Conservation (phyloP, 225 moss, liverwort and hornwort genomes). For the Anthoceros angustus region DNA sequence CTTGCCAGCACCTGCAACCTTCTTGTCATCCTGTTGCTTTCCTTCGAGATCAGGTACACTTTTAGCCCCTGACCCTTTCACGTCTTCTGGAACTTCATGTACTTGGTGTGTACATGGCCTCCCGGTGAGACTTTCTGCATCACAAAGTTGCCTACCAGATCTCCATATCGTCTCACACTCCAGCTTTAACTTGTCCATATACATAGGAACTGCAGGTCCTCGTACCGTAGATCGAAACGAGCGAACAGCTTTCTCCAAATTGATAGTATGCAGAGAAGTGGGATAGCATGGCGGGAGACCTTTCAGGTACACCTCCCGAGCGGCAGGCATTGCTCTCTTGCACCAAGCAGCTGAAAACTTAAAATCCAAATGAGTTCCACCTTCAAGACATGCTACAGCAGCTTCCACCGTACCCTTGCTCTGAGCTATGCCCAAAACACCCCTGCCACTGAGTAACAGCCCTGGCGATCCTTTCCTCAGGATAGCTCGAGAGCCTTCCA, state of each 20-base stretch:
- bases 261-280: constrained; percentile 51
- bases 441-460: constrained; percentile 20
- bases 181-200: constrained; percentile 42
- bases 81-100: constrained; percentile 31
- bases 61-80: constrained; percentile 10
- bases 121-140: constrained; percentile 78
- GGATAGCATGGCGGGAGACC: constrained; percentile 74
- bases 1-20: constrained; percentile 7
- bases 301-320: constrained; percentile 56
- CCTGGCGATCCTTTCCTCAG: constrained; percentile 13
- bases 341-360: constrained; percentile 86
- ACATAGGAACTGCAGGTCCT: constrained; percentile 63
- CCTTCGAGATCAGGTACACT: constrained; percentile 11
- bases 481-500: constrained; percentile 17
- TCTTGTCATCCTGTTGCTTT: constrained; percentile 18
- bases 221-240: constrained; percentile 64
- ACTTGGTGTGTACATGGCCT: constrained; percentile 86
- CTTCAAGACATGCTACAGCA: constrained; percentile 42
- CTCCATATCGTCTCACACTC: constrained; percentile 84
- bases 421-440: constrained; percentile 30
- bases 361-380: constrained; percentile 52
- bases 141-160: constrained; percentile 84
- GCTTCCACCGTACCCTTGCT: constrained; percentile 28
- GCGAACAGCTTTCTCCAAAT: constrained; percentile 54
- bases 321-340: constrained; percentile 51